These are phyloP conservation scores for Curvularia lunata DNA, from an alignment of 2,329 filamentous ascomycete species.

Conservation along the genomic window DNA sequence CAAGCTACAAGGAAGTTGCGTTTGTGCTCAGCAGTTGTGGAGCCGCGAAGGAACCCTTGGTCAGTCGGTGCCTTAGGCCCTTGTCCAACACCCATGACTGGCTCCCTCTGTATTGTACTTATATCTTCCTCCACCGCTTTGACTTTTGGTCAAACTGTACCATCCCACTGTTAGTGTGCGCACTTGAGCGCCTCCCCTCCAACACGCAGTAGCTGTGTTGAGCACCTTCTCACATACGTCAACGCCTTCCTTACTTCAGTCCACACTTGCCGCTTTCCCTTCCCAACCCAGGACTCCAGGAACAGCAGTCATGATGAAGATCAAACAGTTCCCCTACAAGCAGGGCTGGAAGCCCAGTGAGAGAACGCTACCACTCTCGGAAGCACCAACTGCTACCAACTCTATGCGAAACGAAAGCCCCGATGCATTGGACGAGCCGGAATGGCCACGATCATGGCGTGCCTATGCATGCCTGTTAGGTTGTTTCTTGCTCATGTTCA, in stretches of 20 bases:
- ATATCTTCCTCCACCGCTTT: conserved; percentile 23
- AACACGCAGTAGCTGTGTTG: conserved; percentile 26
- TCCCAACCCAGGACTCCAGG: conserved; percentile 10
- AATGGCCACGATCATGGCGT: conserved; percentile 55
- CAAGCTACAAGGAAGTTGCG: conserved; percentile 31
- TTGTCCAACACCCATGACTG: conserved; percentile 27
- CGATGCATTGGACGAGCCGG: conserved; percentile 37
- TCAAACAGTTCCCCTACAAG: conserved; percentile 22
- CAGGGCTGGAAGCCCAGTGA: conserved; percentile 29
- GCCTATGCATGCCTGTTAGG: conserved; percentile 54
- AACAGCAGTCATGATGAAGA: conserved; percentile 23
- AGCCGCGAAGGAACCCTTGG: conserved; percentile 23
- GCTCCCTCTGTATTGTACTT: conserved; percentile 29
- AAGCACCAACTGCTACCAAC: conserved; percentile 27
- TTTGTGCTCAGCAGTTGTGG: conserved; percentile 39
- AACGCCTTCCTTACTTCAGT: conserved; percentile 14
- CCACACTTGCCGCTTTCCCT: conserved; percentile 16
- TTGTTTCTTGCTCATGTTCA: conserved; percentile 60
- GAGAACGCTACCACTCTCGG: conserved; percentile 34
- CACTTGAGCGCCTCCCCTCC: conserved; percentile 25
- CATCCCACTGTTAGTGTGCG: conserved; percentile 20
- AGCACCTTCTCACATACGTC: conserved; percentile 21
- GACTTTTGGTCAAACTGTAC: conserved; percentile 15
- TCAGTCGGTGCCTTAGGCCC: conserved; percentile 24
- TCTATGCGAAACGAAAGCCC: conserved; percentile 33